Percentiles rank a stretch among this genome's conserved stretches.
Evolutionary conservation across 139 green algal species (phyloP).

Genomic region (Tetraselmis striata): DNA sequence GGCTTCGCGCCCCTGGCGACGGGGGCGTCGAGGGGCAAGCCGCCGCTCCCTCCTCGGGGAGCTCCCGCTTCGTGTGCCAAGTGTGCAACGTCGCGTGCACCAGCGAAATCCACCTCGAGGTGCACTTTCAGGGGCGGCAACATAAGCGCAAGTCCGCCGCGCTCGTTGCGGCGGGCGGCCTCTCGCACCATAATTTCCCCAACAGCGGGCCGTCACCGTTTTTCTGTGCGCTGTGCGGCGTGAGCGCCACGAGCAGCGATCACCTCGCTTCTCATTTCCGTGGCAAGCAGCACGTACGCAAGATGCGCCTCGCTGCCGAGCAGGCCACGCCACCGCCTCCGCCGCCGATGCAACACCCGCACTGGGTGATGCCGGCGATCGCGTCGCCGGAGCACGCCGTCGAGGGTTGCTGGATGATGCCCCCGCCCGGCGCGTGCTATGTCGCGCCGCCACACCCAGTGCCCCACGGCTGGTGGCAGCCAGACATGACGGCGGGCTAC

Average conservation of each 20-base stretch:
- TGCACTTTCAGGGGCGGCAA: not conserved
- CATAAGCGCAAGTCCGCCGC: not conserved
- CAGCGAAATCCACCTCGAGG: not conserved
- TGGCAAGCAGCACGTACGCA: not conserved
- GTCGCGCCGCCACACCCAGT: not conserved
- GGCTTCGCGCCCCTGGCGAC: not conserved
- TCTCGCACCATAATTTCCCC: too few species aligned
- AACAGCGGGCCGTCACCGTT: not conserved
- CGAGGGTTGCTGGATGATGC: not conserved
- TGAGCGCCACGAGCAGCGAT: not conserved
- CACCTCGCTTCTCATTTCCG: not conserved
- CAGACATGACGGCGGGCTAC: not conserved
- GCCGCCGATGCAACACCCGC: not conserved
- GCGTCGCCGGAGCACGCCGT: not conserved
- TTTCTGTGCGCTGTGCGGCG: not conserved
- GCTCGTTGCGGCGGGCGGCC: not conserved
- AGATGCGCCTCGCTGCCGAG: not conserved
- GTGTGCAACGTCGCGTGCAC: not conserved
- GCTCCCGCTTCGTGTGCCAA: not conserved
- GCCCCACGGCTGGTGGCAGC: not conserved
- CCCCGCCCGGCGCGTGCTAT: not conserved
- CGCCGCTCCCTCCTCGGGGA: not conserved
- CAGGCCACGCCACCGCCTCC: not conserved
- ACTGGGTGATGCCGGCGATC: not conserved
- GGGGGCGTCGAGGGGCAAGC: not conserved